A percentile compares a stretch with the other conserved stretches of the same genome.
These are phyloP conservation scores for Neopestalotiopsis rosae DNA, from an alignment of 2,329 filamentous ascomycete genomes.

Conservation along the genomic window DNA sequence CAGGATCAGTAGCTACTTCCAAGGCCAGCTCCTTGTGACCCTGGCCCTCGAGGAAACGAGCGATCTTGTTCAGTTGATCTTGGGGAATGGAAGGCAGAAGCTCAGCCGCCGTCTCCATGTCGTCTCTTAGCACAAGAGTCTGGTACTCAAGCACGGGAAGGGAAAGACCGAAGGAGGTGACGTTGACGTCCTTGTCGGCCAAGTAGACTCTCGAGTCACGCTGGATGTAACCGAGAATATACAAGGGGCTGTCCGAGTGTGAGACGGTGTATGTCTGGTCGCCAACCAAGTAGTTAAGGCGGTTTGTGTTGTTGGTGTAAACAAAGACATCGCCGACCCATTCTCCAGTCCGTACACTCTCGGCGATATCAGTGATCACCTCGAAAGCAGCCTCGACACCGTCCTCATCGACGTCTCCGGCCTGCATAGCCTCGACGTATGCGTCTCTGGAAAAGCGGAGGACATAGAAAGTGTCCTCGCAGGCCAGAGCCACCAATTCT, in stretches of 20 bases:
- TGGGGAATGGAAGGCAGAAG: conserved; percentile 82
- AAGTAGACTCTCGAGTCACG: conserved; percentile 95
- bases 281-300: conserved; percentile 95
- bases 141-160: conserved; percentile 96
- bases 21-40: conserved; percentile 95
- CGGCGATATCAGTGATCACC: conserved; percentile 93
- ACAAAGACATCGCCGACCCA: conserved; percentile 99
- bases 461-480: conserved; percentile 95
- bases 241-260: conserved; percentile 95
- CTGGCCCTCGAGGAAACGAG: conserved; percentile 95
- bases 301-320: conserved; percentile 96
- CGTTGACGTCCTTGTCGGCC: conserved; percentile 91
- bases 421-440: conserved; percentile 82
- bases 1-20: conserved; percentile 90
- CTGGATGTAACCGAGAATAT: conserved; percentile 92
- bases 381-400: conserved; percentile 96
- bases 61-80: conserved; percentile 98
- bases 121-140: conserved; percentile 89
- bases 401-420: conserved; percentile 83
- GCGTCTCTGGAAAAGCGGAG: conserved; percentile 89
- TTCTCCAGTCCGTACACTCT: conserved; percentile 91
- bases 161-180: conserved; percentile 89
- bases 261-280: conserved; percentile 98
- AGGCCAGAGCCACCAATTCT: conserved; percentile 89
- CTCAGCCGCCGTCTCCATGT: conserved; percentile 89